Evolutionary conservation across 768 basidiomycete species (phyloP).

Genomic region (Xerocomus brunneocitrinus): DNA sequence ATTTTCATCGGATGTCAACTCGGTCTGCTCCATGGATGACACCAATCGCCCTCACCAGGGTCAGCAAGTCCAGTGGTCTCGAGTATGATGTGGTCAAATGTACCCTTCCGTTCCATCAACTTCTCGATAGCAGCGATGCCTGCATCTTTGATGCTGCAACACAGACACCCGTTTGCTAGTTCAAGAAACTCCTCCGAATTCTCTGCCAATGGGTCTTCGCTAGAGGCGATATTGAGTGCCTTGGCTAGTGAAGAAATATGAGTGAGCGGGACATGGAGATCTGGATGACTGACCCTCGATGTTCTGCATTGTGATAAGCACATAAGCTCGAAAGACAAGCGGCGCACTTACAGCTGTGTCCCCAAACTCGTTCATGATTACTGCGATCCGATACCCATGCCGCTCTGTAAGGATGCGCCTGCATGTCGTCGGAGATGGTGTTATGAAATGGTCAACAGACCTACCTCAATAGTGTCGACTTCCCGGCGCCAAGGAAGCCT

Average conservation of each 20-base stretch:
- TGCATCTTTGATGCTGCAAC: slow-evolving; percentile 94
- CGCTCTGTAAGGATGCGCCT: slow-evolving; percentile 87
- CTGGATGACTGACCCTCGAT: slow-evolving; percentile 69
- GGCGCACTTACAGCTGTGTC: slow-evolving; percentile 73
- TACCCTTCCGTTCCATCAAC: slow-evolving; percentile 79
- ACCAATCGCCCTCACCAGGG: slow-evolving; percentile 54
- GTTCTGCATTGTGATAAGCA: slow-evolving; percentile 47
- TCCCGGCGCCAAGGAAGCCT: slow-evolving; percentile 92
- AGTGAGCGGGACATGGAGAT: not conserved
- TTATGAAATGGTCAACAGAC: not conserved
- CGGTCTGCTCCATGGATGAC: not conserved
- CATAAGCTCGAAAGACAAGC: slow-evolving; percentile 8
- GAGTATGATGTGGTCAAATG: slow-evolving; percentile 91
- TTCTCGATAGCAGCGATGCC: slow-evolving; percentile 93
- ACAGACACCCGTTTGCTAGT: slow-evolving; percentile 94
- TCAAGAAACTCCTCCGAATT: slow-evolving; percentile 85
- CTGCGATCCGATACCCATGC: slow-evolving; percentile 94
- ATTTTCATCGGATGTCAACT: slow-evolving; percentile 1
- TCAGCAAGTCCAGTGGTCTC: slow-evolving; percentile 97
- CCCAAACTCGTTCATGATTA: slow-evolving; percentile 98
- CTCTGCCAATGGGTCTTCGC: slow-evolving; percentile 56
- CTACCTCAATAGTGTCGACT: slow-evolving; percentile 85
- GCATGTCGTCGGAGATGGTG: not conserved
- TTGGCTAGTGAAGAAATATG: slow-evolving; percentile 50
- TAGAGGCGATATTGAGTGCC: slow-evolving; percentile 75